Percentiles rank a stretch among this genome's conserved stretches.
Conservation (phyloP, 805 yeast genomes). For the Candida maesae region DNA sequence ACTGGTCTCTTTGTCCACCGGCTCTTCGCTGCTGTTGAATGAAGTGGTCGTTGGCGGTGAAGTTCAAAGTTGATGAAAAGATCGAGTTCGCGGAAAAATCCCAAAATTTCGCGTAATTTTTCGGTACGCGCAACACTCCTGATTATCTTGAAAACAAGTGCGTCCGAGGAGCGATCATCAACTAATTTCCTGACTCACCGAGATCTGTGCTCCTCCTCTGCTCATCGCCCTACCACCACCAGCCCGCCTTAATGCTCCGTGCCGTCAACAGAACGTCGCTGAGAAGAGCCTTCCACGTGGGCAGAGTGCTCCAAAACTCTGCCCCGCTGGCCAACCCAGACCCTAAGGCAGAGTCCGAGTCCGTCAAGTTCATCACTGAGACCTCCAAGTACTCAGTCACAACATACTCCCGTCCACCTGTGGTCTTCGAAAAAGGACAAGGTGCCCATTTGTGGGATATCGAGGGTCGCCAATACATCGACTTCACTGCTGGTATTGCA, state of each 20-base stretch:
- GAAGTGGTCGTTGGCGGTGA: too few species aligned
- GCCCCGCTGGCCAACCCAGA: constrained; percentile 9
- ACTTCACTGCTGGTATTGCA: constrained; percentile 95
- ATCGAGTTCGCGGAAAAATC: too few species aligned
- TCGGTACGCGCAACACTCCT: constrained; percentile 8
- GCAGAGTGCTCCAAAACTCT: constrained; percentile 3
- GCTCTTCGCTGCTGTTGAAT: too few species aligned
- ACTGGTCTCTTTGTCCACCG: not conserved
- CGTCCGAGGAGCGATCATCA: too few species aligned
- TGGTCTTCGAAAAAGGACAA: constrained; percentile 74
- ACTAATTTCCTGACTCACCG: not conserved
- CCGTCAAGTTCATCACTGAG: constrained; percentile 35
- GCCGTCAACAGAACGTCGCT: not conserved
- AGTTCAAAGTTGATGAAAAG: too few species aligned
- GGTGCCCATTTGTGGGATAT: constrained; percentile 82
- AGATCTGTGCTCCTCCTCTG: not conserved
- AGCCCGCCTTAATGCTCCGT: constrained; percentile 1
- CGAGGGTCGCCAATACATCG: constrained; percentile 74
- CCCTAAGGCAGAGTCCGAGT: constrained; percentile 24
- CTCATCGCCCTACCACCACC: not conserved
- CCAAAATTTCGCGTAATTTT: too few species aligned
- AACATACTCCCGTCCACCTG: constrained; percentile 74
- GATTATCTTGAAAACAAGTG: too few species aligned
- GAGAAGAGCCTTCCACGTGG: constrained; percentile 7
- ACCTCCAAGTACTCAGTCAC: constrained; percentile 52